Evolutionary conservation across 139 green algal species (phyloP).

Genomic region (Desmodesmus armatus): DNA sequence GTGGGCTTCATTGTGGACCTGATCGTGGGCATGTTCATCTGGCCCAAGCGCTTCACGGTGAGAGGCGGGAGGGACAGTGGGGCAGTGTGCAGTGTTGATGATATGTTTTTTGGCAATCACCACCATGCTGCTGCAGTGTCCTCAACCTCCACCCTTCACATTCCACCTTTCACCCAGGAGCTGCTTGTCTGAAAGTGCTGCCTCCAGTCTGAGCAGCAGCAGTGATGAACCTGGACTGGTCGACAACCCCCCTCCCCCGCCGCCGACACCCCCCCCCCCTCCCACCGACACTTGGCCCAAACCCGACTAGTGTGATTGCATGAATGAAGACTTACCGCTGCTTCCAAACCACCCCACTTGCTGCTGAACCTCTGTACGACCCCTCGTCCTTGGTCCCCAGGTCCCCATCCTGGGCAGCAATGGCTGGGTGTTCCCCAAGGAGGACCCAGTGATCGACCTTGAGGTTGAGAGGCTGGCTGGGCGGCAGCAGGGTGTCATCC

Average conservation of each 20-base stretch:
- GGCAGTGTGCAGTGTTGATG: neutral
- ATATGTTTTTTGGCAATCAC: too few species aligned
- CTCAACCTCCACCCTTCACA: neutral
- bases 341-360: too few species aligned
- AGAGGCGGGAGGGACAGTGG: constrained; percentile 19
- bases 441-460: constrained; percentile 39
- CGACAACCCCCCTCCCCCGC: too few species aligned
- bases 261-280: too few species aligned
- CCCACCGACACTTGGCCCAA: neutral
- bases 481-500: constrained; percentile 53
- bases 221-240: too few species aligned
- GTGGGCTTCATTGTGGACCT: constrained; percentile 62
- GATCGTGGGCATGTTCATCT: constrained; percentile 57
- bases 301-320: neutral
- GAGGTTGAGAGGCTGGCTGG: constrained; percentile 56
- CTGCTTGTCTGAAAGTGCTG: too few species aligned
- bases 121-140: too few species aligned
- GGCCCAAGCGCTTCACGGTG: constrained; percentile 65
- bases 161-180: neutral
- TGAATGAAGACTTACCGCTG: neutral
- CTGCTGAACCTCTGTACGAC: too few species aligned
- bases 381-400: neutral
- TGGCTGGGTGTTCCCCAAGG: constrained; percentile 19
- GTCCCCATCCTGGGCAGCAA: constrained; percentile 36
- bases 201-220: too few species aligned